A percentile compares a stretch with the other conserved stretches of the same genome.
phyloP scores from a whole-genome alignment of 176 grass and related monocot genomes.

The Aegilops longissima region DNA sequence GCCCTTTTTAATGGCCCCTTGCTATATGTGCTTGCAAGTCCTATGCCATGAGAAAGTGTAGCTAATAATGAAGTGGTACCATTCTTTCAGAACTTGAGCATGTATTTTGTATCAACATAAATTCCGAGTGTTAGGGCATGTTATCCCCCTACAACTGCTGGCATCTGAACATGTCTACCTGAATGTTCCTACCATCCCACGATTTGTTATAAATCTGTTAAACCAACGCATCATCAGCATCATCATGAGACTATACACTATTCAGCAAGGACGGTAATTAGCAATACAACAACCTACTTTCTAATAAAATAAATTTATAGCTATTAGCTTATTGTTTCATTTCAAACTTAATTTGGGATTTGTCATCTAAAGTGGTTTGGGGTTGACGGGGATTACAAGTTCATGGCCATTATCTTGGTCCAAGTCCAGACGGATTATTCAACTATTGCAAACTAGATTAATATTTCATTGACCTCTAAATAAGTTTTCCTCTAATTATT shows the following conservation, averaged over 20 bases:
- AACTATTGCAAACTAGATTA: not conserved
- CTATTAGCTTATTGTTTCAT: conserved; percentile 25
- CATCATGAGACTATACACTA: conserved; percentile 74
- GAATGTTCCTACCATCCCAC: not conserved
- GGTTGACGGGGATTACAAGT: no score
- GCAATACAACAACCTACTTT: not conserved
- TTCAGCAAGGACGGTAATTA: conserved; percentile 77
- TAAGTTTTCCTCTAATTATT: not conserved
- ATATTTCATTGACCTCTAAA: not conserved
- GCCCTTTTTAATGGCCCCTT: no score
- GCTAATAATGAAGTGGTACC: no score
- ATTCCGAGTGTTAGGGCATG: not conserved
- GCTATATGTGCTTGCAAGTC: no score
- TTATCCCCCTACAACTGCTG: not conserved
- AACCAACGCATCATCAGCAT: conserved; percentile 72
- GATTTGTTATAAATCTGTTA: conserved; percentile 57
- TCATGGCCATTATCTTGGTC: no score
- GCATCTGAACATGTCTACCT: not conserved
- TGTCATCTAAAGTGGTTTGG: not conserved
- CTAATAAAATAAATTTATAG: not conserved
- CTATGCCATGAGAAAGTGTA: no score
- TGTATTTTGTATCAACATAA: no score
- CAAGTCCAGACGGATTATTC: no score
- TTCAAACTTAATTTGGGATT: conserved; percentile 51
- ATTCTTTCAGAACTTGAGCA: no score